Percentiles rank a stretch among this genome's conserved stretches.
These are phyloP conservation scores for Phytophthora uliginosa DNA, from an alignment of 352 stramenopile genomes.

Conservation along the genomic window DNA sequence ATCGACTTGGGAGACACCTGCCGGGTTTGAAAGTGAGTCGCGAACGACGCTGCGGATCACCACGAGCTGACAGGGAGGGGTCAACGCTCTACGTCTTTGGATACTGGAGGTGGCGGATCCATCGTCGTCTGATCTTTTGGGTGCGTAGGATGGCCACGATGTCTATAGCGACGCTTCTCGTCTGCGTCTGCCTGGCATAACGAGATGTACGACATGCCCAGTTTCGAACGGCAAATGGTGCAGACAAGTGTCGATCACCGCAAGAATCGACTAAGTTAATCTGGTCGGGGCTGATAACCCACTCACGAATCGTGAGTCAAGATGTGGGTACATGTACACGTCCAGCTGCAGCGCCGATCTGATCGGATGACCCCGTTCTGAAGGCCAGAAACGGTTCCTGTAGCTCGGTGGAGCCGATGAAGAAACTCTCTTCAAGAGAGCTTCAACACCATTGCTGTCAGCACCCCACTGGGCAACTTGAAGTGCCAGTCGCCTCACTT, in stretches of 20 bases:
- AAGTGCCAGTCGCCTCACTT: too few species aligned
- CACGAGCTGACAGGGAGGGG: neutral
- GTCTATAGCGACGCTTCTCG: conserved; percentile 9
- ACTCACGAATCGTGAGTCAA: neutral
- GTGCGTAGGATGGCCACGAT: conserved; percentile 37
- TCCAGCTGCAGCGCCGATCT: neutral
- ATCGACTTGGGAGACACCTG: neutral
- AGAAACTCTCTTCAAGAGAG: too few species aligned
- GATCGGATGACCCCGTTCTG: neutral
- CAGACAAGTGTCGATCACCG: conserved; percentile 12
- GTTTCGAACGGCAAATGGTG: conserved; percentile 26
- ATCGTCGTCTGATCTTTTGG: conserved; percentile 27
- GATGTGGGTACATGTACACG: neutral
- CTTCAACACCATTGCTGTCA: too few species aligned
- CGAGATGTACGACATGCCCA: conserved; percentile 19
- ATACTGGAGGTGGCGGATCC: conserved; percentile 12
- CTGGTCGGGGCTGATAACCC: neutral
- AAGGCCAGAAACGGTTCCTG: neutral
- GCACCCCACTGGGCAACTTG: too few species aligned
- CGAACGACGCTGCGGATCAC: neutral
- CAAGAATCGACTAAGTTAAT: conserved; percentile 14
- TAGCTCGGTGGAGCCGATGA: too few species aligned
- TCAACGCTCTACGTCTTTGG: neutral
- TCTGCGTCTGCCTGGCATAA: conserved; percentile 14
- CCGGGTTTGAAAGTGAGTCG: conserved; percentile 14